Evolutionary conservation across 2,329 filamentous ascomycete species (phyloP).

Genomic region (Lizonia empirigonia): DNA sequence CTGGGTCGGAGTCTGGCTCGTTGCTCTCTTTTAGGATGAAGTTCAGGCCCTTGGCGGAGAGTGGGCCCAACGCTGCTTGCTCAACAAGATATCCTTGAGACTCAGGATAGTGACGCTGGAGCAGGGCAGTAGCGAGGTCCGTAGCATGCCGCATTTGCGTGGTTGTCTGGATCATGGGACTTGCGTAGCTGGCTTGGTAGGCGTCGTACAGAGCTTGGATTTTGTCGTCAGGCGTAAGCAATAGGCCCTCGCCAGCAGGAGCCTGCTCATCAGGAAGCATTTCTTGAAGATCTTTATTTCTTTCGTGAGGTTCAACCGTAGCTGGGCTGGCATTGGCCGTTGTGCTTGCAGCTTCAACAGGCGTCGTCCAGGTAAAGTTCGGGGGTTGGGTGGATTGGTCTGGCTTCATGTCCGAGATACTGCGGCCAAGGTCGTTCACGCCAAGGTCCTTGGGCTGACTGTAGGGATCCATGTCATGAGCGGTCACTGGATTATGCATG

Average conservation of each 20-base stretch:
- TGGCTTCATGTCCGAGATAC: not conserved
- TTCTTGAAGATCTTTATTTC: not conserved
- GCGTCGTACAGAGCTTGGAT: slow-evolving; percentile 19
- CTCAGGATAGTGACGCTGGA: slow-evolving; percentile 33
- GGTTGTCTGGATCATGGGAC: slow-evolving; percentile 10
- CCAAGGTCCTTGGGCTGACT: not conserved
- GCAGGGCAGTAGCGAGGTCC: slow-evolving; percentile 22
- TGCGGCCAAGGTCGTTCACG: not conserved
- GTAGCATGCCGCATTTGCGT: slow-evolving; percentile 26
- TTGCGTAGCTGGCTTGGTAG: slow-evolving; percentile 17
- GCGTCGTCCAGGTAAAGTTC: not conserved
- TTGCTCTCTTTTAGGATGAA: slow-evolving; percentile 18
- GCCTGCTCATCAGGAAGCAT: not conserved
- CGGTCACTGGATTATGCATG: not conserved
- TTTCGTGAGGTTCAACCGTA: slow-evolving; percentile 3
- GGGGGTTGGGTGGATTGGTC: not conserved
- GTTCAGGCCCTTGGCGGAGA: slow-evolving; percentile 21
- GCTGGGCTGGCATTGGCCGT: slow-evolving; percentile 2
- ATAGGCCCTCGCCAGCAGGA: too few relatives aligned
- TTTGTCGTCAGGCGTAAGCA: not conserved
- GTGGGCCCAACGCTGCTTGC: slow-evolving; percentile 10
- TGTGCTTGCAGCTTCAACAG: not conserved
- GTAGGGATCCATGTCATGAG: not conserved
- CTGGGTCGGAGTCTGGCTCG: slow-evolving; percentile 11
- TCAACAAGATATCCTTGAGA: slow-evolving; percentile 26